These are phyloP conservation scores for Laetiporus sulphureus DNA, from an alignment of 1,284 basidiomycete species.

Conservation along the genomic window DNA sequence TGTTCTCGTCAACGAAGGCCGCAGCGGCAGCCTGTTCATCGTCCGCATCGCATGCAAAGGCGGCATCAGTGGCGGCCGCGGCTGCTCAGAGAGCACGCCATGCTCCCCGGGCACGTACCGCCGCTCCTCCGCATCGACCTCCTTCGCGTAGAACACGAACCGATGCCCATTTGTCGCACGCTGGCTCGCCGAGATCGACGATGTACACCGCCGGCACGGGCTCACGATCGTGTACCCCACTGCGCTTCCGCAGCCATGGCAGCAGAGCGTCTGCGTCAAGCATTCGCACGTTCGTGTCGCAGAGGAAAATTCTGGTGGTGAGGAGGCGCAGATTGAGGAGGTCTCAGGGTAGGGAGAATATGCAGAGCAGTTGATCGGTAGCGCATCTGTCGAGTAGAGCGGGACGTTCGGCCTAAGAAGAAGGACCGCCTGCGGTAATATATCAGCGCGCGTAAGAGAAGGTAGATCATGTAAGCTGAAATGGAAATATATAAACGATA, in stretches of 20 bases:
- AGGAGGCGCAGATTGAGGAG: constrained; percentile 7
- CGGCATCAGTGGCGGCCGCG: constrained; percentile 17
- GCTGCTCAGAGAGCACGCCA: constrained; percentile 52
- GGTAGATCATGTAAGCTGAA: too few species aligned
- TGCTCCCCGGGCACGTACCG: constrained; percentile 65
- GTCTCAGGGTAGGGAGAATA: constrained; percentile 26
- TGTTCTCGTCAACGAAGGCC: too few species aligned
- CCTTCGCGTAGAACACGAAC: constrained; percentile 81
- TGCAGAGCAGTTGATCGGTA: constrained; percentile 71
- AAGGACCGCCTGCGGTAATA: constrained; percentile 61
- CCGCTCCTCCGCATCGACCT: constrained; percentile 67
- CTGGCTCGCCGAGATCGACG: constrained; percentile 56
- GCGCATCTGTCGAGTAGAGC: constrained; percentile 78
- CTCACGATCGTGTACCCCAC: constrained; percentile 77
- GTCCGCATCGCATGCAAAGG: not conserved
- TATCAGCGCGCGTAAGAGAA: too few species aligned
- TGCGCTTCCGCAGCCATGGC: constrained; percentile 71
- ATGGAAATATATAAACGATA: too few species aligned
- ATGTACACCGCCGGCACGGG: constrained; percentile 68
- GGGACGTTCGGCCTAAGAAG: constrained; percentile 77
- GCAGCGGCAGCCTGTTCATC: not conserved
- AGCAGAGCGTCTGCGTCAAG: constrained; percentile 70
- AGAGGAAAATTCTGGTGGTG: constrained; percentile 1
- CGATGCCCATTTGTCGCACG: constrained; percentile 80
- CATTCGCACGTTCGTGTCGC: constrained; percentile 57